Percentiles rank a stretch among this genome's conserved stretches.
phyloP scores from a whole-genome alignment of 768 basidiomycete species.

The Auricularia cornea region DNA sequence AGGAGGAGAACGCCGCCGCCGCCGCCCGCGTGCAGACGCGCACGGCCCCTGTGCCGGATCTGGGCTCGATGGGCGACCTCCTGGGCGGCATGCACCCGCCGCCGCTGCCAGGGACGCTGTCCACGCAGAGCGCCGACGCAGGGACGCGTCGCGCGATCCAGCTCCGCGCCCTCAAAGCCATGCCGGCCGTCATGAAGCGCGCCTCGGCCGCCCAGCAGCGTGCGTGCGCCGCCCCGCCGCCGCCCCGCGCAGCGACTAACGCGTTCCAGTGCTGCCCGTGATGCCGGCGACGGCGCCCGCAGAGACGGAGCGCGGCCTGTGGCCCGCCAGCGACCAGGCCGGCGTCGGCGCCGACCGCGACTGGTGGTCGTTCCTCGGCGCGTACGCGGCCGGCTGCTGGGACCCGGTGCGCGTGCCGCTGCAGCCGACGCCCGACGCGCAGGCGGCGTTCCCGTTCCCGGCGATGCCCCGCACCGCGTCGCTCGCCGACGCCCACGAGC shows the following conservation, averaged over 20 bases:
- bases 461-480: slow-evolving; percentile 15
- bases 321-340: not conserved
- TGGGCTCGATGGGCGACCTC: no score
- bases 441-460: slow-evolving; percentile 18
- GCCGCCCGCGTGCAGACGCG: no score
- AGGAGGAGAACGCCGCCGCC: no score
- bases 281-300: not conserved
- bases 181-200: no score
- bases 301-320: not conserved
- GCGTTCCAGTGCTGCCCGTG: not conserved
- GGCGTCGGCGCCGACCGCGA: slow-evolving; percentile 26
- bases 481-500: not conserved
- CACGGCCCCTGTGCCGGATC: no score
- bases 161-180: no score
- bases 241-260: not conserved
- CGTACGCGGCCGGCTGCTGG: slow-evolving; percentile 73
- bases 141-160: no score
- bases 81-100: no score
- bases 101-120: no score
- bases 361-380: slow-evolving; percentile 70
- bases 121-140: no score
- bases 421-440: slow-evolving; percentile 33
- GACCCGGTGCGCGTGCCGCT: slow-evolving; percentile 65
- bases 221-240: no score
- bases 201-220: no score